A percentile compares a stretch with the other conserved stretches of the same genome.
Conservation (phyloP, 2,329 filamentous ascomycete species). For the Penicillium sp. region DNA sequence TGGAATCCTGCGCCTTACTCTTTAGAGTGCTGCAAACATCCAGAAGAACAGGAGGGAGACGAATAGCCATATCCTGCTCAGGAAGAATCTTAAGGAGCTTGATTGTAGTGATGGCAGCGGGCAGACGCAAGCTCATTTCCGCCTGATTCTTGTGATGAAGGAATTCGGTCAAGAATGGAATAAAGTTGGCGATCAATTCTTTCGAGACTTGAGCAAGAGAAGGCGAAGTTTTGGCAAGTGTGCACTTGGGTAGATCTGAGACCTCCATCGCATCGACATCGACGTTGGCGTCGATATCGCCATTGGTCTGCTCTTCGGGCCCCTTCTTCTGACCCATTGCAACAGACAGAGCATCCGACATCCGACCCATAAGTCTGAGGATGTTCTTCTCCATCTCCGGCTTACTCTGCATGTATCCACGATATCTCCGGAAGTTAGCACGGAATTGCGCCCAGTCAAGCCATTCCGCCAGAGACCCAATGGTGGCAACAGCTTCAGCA, state of each 20-base stretch:
- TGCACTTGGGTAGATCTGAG: conserved; percentile 33
- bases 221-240: conserved; percentile 66
- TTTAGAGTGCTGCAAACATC: conserved; percentile 92
- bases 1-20: conserved; percentile 82
- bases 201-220: conserved; percentile 64
- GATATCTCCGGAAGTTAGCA: conserved; percentile 78
- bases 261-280: conserved; percentile 31
- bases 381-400: conserved; percentile 83
- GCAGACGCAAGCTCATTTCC: conserved; percentile 88
- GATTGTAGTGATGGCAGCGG: conserved; percentile 82
- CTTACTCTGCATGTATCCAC: conserved; percentile 76
- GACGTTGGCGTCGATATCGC: conserved; percentile 22
- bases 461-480: conserved; percentile 71
- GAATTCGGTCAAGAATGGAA: conserved; percentile 78
- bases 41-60: conserved; percentile 79
- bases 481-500: conserved; percentile 79
- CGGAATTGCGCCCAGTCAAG: conserved; percentile 91
- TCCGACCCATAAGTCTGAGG: conserved; percentile 75
- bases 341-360: conserved; percentile 72
- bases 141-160: conserved; percentile 93
- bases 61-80: conserved; percentile 67
- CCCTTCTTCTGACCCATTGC: conserved; percentile 45
- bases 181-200: conserved; percentile 72
- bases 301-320: conserved; percentile 16
- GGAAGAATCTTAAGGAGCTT: conserved; percentile 84